Evolutionary conservation across 1,284 basidiomycete genomes (phyloP).

Genomic region (Puccinia hordei): DNA sequence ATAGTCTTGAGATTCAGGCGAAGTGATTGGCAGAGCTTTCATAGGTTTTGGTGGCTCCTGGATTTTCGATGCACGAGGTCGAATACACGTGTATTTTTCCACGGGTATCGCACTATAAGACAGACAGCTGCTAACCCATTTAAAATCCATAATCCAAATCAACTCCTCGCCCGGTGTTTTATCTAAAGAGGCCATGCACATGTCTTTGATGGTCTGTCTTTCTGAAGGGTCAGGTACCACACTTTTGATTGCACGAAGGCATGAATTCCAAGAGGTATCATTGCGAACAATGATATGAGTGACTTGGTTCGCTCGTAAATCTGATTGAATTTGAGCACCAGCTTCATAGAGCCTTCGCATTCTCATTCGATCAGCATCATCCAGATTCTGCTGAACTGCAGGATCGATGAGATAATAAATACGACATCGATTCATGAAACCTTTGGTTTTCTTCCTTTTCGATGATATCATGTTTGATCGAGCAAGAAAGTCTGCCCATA

Average conservation of each 20-base stretch:
- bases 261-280: constrained; percentile 27
- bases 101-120: constrained; percentile 11
- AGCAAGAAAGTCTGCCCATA: constrained; percentile 39
- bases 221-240: constrained; percentile 15
- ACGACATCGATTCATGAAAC: constrained; percentile 38
- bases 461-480: background rate
- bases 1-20: background rate
- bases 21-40: too few species aligned
- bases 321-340: constrained; percentile 37
- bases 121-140: constrained; percentile 40
- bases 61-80: constrained; percentile 18
- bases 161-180: constrained; percentile 35
- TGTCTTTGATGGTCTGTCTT: constrained; percentile 21
- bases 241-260: constrained; percentile 20
- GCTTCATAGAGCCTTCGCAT: constrained; percentile 38
- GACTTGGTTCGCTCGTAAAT: constrained; percentile 28
- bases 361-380: constrained; percentile 43
- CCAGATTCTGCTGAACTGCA: background rate
- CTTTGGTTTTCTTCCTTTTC: constrained; percentile 7
- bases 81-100: constrained; percentile 41
- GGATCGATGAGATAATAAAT: constrained; percentile 42
- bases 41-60: background rate
- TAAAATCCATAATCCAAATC: constrained; percentile 46
- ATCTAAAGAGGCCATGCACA: constrained; percentile 27
- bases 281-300: constrained; percentile 44